These are phyloP conservation scores for Candida oleophila DNA, from an alignment of 805 yeast species.

Conservation along the genomic window DNA sequence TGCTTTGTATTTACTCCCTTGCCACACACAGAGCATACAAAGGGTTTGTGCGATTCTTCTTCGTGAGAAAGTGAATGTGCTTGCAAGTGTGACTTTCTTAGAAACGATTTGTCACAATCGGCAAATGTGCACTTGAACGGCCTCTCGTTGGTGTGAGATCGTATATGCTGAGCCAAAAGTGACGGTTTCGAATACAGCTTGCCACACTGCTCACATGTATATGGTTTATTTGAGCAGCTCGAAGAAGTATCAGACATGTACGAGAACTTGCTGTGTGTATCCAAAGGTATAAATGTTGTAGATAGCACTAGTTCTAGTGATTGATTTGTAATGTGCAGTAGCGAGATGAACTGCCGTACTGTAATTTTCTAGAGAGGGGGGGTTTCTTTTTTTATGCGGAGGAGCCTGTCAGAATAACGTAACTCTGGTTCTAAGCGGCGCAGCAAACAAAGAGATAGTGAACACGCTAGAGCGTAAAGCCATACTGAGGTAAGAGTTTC, in stretches of 20 bases:
- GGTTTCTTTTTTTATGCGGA: too few relatives aligned
- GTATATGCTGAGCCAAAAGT: slow-evolving; percentile 73
- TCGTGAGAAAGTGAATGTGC: slow-evolving; percentile 73
- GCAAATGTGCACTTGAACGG: slow-evolving; percentile 63
- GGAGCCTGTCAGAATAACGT: too few relatives aligned
- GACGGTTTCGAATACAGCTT: slow-evolving; percentile 83
- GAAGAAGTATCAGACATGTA: slow-evolving; percentile 14
- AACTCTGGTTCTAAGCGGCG: too few relatives aligned
- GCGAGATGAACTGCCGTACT: too few relatives aligned
- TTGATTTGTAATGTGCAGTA: slow-evolving; percentile 2
- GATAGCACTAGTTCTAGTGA: background rate
- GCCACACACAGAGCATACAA: slow-evolving; percentile 69
- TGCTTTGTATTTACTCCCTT: slow-evolving; percentile 81
- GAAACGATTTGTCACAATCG: slow-evolving; percentile 63
- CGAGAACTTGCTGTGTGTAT: background rate
- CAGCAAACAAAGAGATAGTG: too few relatives aligned
- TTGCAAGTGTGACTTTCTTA: slow-evolving; percentile 75
- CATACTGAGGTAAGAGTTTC: background rate
- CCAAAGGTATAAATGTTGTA: too few relatives aligned
- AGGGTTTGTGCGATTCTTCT: slow-evolving; percentile 56
- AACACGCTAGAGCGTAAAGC: too few relatives aligned
- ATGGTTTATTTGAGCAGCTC: slow-evolving; percentile 47
- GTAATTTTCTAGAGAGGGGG: too few relatives aligned
- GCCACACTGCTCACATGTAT: slow-evolving; percentile 68
- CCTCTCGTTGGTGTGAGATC: slow-evolving; percentile 77